Conservation (phyloP, 2,329 filamentous ascomycete species). For the Pyricularia grisea region DNA sequence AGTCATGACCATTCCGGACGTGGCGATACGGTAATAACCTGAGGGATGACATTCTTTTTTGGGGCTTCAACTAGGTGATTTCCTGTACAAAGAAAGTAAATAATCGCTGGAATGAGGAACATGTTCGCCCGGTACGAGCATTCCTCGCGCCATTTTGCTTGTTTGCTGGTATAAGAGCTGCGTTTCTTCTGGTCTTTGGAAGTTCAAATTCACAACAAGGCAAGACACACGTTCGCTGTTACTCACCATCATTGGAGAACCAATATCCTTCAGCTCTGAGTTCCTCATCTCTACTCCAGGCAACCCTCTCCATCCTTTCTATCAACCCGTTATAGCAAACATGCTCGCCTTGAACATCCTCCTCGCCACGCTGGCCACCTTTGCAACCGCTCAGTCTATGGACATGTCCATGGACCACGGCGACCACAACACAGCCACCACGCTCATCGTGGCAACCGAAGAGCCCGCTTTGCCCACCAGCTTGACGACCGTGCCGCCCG, state of each 20-base stretch:
- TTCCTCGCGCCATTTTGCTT: background rate
- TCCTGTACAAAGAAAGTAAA: background rate
- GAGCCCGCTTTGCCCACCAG: background rate
- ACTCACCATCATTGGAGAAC: background rate
- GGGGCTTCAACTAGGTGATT: background rate
- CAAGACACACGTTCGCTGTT: background rate
- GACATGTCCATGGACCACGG: slow-evolving; percentile 1
- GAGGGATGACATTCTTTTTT: background rate
- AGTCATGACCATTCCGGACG: background rate
- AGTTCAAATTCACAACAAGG: background rate
- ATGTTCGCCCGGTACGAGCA: background rate
- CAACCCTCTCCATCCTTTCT: background rate
- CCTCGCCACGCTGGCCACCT: background rate
- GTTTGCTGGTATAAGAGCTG: background rate
- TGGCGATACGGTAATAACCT: background rate
- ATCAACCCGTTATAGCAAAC: background rate
- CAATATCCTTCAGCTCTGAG: background rate
- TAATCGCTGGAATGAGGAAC: background rate
- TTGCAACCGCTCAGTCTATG: background rate
- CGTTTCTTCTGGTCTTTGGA: background rate
- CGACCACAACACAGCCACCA: background rate
- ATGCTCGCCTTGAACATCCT: background rate
- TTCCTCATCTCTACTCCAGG: background rate
- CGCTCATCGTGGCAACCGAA: slow-evolving; percentile 1
- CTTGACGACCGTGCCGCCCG: background rate